Base-by-base conservation (phyloP, 352 stramenopile species). In the Phytophthora constricta region DNA sequence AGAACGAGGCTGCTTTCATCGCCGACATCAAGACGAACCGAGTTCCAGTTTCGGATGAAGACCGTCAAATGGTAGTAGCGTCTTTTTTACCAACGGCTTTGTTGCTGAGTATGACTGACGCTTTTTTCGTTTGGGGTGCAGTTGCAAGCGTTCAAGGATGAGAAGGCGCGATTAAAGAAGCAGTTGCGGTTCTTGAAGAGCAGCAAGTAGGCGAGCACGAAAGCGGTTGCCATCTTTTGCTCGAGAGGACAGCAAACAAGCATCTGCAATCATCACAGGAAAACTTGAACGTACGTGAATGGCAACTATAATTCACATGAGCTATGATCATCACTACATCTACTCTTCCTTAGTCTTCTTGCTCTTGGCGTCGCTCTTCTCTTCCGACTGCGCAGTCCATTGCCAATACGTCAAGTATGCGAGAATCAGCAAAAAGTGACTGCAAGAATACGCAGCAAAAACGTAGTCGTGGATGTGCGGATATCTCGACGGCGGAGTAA, bases 401-500 rank as follows among this genome's bases (percentile, higher is more conserved):
- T 96, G 88, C 88, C 88, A 96, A 62, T 88, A 92, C 17, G 86
- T 93, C 50, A 87, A 84, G 72, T 94, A 96, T 0, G 34, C 69
- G 10, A 95, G 80, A n/a, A 82, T 58, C 20, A 93, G 55, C 27
- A 91, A 22, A 33, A 96, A 95, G 65, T 95, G 85, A 8, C 65
- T 74, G 59, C 88, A 96, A 23, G 88, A 92, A 61, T 92, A 95
- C 17, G 77, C 72, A 23, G 86, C 86, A 58, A 96, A 95, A 19
- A 91, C 55, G 64, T 95, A 96, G 71, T 96, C 86, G 64, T 94
- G 87, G 67, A 95, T 87, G 65, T 96, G 86, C 0, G 88, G 88
- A 43, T 93, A 93, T 45, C 74, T 80, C 20, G 59, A 37, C 1
- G 88, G 85, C 10, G 86, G 78, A 2, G 47, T 28, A 25, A 96